A percentile compares a stretch with the other conserved stretches of the same genome.
Conservation (phyloP, 2,329 filamentous ascomycete genomes). For the Aspergillus sp. region DNA sequence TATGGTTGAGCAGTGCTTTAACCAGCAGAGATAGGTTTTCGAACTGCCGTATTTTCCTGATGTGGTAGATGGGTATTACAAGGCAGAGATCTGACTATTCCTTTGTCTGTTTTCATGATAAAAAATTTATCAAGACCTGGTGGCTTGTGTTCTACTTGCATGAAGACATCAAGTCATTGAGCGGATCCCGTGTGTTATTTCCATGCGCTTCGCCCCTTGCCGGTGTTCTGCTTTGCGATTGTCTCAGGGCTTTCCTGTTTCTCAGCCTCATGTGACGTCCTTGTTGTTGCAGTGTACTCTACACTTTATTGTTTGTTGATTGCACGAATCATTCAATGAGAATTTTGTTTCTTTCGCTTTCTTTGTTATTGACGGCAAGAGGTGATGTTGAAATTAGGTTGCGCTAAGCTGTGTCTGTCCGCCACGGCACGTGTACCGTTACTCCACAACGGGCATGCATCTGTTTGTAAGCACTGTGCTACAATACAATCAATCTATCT, state of each 20-base stretch:
- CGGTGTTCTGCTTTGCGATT: no score
- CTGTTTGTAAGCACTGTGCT: no score
- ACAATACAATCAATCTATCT: no score
- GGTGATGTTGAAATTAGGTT: background rate
- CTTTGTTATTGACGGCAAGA: background rate
- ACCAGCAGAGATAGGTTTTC: background rate
- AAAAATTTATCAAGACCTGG: background rate
- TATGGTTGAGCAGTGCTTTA: slow-evolving; percentile 1
- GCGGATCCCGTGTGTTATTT: no score
- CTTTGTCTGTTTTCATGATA: background rate
- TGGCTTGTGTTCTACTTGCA: background rate
- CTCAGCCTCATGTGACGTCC: no score
- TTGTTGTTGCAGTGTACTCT: no score
- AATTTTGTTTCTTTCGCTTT: background rate
- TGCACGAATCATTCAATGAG: background rate
- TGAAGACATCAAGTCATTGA: background rate
- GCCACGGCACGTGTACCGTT: background rate
- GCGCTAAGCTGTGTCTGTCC: background rate
- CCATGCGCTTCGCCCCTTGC: no score
- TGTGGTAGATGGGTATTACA: background rate
- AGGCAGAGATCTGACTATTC: background rate
- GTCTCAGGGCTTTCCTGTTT: no score
- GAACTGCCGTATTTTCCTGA: background rate
- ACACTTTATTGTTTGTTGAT: background rate
- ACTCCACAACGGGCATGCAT: background rate